Evolutionary conservation across 371 early-diverging fungal genomes (phyloP), one percentile per base, ranked within the genome.

Genomic region (Mucor piriformis): DNA sequence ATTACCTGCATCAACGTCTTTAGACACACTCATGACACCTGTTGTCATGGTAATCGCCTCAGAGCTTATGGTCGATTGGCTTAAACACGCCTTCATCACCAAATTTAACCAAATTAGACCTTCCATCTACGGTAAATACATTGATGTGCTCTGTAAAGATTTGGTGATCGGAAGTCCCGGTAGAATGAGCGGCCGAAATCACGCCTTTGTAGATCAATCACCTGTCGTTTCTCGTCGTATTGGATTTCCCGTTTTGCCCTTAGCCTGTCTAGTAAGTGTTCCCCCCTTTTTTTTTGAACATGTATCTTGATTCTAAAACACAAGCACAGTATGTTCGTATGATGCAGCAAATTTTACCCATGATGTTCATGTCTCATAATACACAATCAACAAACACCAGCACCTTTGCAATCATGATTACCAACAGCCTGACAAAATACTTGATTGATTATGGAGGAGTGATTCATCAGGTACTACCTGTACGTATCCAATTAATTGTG

Each of bases 41-140:
- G 87, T 91, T 6, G 64, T 95, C 21, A 81, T 93, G 65, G 94
- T 97, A 4, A 83, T 92, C 49, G 87, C 86, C 0, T 92, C 95
- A 21, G 98, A 98, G 69, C 72, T 97, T 3, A 70, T 95, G 16
- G 96, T 97, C 7, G 98, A 99, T 74, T 98, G 98, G 96, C 76
- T 97, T 50, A 99, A 99, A 71, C 99, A 99, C 72, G 92, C 97
- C 1, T 98, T 97, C 67, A 93, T 99, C 54, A 93, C 94, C 15
- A 97, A 97, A 65, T 96, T 96, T 76, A 99, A 99, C 70, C 91
- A 91, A 60, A 91, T 97, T 52, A 71, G 92, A 18, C 95, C 96
- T 1, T 85, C 83, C 5, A 89, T 96, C 3, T 98, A 97, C 73
- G 83, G 79, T 2, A 83, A 88, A 59, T 97, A 92, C 59, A 81